phyloP scores from a whole-genome alignment of 2,329 filamentous ascomycete genomes.

The Claviceps cyperi region DNA sequence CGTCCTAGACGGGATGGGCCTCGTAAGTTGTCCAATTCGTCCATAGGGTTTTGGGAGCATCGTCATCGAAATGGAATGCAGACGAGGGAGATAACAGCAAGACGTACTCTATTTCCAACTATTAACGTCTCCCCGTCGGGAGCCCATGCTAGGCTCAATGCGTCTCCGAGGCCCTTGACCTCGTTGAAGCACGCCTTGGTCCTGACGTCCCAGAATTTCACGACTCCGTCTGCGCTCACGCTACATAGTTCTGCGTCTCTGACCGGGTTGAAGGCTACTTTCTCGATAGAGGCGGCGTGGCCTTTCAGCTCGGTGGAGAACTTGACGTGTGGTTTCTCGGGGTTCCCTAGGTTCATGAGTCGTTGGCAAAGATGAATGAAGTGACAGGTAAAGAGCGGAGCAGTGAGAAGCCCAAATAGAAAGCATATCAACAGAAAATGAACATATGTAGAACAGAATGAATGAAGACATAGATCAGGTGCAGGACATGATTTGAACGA shows the following conservation, averaged over 20 bases:
- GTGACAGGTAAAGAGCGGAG: background rate
- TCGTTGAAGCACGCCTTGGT: slow-evolving; percentile 57
- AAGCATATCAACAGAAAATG: background rate
- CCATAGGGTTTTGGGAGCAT: background rate
- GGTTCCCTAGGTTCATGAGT: slow-evolving; percentile 42
- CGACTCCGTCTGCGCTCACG: slow-evolving; percentile 57
- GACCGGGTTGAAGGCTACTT: slow-evolving; percentile 63
- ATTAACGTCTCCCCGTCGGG: slow-evolving; percentile 56
- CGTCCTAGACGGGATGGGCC: slow-evolving; percentile 29
- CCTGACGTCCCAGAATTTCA: slow-evolving; percentile 69
- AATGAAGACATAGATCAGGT: background rate
- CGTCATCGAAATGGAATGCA: background rate
- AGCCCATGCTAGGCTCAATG: slow-evolving; percentile 59
- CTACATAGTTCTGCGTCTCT: slow-evolving; percentile 67
- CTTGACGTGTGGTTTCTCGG: slow-evolving; percentile 58
- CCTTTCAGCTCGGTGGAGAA: slow-evolving; percentile 64
- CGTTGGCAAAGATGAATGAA: background rate
- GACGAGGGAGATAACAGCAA: background rate
- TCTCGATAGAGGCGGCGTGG: slow-evolving; percentile 51
- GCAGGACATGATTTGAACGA: background rate
- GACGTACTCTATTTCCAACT: slow-evolving; percentile 55
- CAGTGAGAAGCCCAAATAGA: too few relatives aligned
- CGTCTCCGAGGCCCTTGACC: slow-evolving; percentile 49
- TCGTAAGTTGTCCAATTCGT: background rate
- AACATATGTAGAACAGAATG: background rate